Evolutionary conservation across 768 basidiomycete genomes (phyloP), one percentile per base, ranked within the genome.

Genomic region (Tulasnella sp.): DNA sequence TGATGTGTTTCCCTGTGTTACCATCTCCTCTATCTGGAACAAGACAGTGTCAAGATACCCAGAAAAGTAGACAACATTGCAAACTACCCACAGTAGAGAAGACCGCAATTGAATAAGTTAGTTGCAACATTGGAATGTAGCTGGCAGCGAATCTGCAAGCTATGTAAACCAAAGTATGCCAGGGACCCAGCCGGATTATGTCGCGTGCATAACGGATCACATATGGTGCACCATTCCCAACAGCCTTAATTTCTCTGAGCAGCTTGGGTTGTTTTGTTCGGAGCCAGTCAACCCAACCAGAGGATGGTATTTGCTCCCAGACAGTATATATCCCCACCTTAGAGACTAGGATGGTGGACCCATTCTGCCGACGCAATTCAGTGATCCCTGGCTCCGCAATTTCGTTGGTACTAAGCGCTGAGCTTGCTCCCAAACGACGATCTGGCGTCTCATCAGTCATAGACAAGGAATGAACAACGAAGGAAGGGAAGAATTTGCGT

Each of bases 281-380:
- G n/a, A 51, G 31, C 19, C 31, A 51, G 40, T 51, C 49, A 9
- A 42, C 35, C 49, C 49, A 51, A 12, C 10, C 4, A 28, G 37
- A 34, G 13, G n/a, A n/a, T n/a, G n/a, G n/a, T n/a, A 41, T 25
- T 15, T 51, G 37, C 24, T 15, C 40, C 49, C 49, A 51, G 22
- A 42, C 37, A 13, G 49, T 51, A 7, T 43, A 51, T 25, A 51
- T 44, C 7, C 49, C 49, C 12, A 31, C 25, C 39, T 43, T 24
- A 22, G 37, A 42, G 37, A 29, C 22, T 16, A 15, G 37, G 3
- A 51, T 43, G 12, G 24, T 51, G 4, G 48, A 37, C 15, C n/a
- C n/a, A n/a, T n/a, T n/a, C n/a, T n/a, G n/a, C n/a, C n/a, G n/a
- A n/a, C n/a, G n/a, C n/a, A n/a, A n/a, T n/a, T n/a, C n/a, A n/a